Percentiles rank a stretch among this genome's conserved stretches.
phyloP scores from a whole-genome alignment of 78 protist genomes.

The Polysphondylium violaceum region DNA sequence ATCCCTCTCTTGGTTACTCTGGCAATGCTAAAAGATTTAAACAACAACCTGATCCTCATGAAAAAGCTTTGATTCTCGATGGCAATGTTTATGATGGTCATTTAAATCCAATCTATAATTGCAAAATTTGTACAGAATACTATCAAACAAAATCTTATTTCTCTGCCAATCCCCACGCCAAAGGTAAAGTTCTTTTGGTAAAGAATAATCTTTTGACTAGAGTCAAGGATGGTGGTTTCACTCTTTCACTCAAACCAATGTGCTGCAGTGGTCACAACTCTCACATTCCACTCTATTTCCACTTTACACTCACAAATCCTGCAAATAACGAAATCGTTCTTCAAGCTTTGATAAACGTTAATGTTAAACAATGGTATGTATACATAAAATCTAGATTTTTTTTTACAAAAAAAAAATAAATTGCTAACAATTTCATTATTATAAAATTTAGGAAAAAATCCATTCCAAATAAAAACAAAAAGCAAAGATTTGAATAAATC shows the following conservation, averaged over 20 bases:
- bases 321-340: conserved; percentile 42
- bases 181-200: conserved; percentile 60
- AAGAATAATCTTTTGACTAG: conserved; percentile 64
- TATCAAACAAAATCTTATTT: conserved; percentile 75
- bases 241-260: conserved; percentile 56
- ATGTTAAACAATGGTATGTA: conserved; percentile 65
- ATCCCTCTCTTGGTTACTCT: conserved; percentile 72
- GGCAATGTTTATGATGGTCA: conserved; percentile 73
- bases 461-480: conserved; percentile 27
- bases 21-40: conserved; percentile 76
- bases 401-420: no score
- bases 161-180: conserved; percentile 73
- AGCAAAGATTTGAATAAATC: conserved; percentile 22
- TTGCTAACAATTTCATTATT: no score
- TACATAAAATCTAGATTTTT: no score
- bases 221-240: conserved; percentile 65
- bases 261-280: conserved; percentile 74
- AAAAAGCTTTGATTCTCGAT: conserved; percentile 61
- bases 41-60: conserved; percentile 59
- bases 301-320: conserved; percentile 66
- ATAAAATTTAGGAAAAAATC: conserved; percentile 12
- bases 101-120: conserved; percentile 59
- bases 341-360: conserved; percentile 51
- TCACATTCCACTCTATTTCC: conserved; percentile 70
- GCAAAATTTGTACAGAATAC: conserved; percentile 77